Evolutionary conservation across 2,329 filamentous ascomycete species (phyloP).

Genomic region (Plenodomus tracheiphilus): DNA sequence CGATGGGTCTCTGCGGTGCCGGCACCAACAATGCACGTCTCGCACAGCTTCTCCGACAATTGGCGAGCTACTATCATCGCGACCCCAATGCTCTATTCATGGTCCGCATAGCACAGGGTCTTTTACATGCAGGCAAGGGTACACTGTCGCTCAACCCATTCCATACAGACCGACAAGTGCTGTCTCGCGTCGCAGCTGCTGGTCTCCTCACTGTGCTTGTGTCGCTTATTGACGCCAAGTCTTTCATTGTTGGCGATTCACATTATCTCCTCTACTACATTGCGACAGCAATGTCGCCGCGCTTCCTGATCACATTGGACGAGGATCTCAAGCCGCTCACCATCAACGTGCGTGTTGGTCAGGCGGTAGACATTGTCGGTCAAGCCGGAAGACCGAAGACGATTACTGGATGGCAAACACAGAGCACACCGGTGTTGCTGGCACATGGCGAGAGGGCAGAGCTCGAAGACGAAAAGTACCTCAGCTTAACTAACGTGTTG

Average conservation of each 20-base stretch:
- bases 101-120: slow-evolving; percentile 96
- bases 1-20: slow-evolving; percentile 95
- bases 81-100: slow-evolving; percentile 97
- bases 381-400: slow-evolving; percentile 98
- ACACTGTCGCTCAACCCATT: slow-evolving; percentile 97
- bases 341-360: slow-evolving; percentile 94
- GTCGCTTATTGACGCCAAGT: slow-evolving; percentile 93
- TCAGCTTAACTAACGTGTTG: slow-evolving; percentile 85
- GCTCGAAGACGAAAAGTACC: slow-evolving; percentile 96
- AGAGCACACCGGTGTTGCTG: slow-evolving; percentile 95
- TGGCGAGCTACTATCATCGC: slow-evolving; percentile 97
- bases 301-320: slow-evolving; percentile 94
- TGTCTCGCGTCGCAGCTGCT: slow-evolving; percentile 87
- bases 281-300: slow-evolving; percentile 93
- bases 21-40: slow-evolving; percentile 98
- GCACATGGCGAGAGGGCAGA: slow-evolving; percentile 95
- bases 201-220: slow-evolving; percentile 89
- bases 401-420: slow-evolving; percentile 98
- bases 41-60: slow-evolving; percentile 88
- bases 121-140: slow-evolving; percentile 99
- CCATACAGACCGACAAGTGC: slow-evolving; percentile 95
- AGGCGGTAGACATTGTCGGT: slow-evolving; percentile 96
- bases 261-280: slow-evolving; percentile 98
- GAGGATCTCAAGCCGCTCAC: slow-evolving; percentile 92
- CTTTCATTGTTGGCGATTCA: slow-evolving; percentile 70